Base-by-base conservation (phyloP, 495 filamentous ascomycete species). In the Penicillium paradoxum region DNA sequence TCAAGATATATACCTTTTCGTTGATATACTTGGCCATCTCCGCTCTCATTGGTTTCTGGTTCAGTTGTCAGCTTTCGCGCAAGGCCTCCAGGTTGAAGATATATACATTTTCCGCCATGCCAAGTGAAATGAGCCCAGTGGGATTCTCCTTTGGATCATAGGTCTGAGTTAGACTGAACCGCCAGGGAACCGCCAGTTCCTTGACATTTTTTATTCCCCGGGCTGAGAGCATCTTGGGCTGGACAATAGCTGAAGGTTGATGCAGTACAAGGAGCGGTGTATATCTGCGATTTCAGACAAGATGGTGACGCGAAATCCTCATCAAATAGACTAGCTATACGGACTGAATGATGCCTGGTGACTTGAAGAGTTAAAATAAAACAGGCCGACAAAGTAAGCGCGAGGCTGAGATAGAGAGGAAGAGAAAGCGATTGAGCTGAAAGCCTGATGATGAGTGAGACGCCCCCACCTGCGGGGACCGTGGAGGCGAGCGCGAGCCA, bases 1-100 rank as follows among this genome's bases (percentile, higher is more conserved):
- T 39, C 5, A 17, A 14, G 11, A 32, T 41, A 15, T 15, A 21
- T 24, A 70, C 67, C 50, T 70, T 66, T 25, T 66, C 51, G 33
- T 70, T 68, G 29, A 72, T 67, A 40, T 65, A 72, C 3, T 60
- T 62, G 13, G 55, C 61, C 11, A 72, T 67, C 10, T 70, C 63
- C 5, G 53, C 37, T 17, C 60, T 62, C 56, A 72, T 63, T 36
- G 61, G 61, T 43, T 37, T 55, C 69, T 72, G 41, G 4, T 45
- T 9, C n/a, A 10, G 33, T 6, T 1, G 22, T 34, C 14, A 51
- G 25, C 45, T 33, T 15, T 33, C 29, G 27, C 18, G n/a, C 17
- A 32, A 33, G 7, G 0, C n/a, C 36, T 18, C 6, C n/a, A 7
- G 36, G 18, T 54, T 24, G 22, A 33, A 45, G 27, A 44, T 14